These are phyloP conservation scores for Gracilaria caudata DNA, from an alignment of 23 red algal species.

Conservation along the genomic window DNA sequence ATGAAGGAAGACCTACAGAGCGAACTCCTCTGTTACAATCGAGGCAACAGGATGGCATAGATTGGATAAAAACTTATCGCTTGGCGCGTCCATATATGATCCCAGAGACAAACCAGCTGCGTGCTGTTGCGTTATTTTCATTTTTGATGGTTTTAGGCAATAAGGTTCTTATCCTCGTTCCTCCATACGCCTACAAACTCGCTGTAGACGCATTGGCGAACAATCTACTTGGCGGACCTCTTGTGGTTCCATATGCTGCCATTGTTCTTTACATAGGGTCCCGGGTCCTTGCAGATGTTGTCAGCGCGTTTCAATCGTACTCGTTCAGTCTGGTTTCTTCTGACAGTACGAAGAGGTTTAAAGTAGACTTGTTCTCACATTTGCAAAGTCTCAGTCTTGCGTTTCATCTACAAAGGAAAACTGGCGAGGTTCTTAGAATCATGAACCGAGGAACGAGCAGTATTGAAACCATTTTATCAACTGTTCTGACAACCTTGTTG, in stretches of 20 bases:
- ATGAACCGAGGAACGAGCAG: slow-evolving; percentile 82
- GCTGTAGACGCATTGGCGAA: slow-evolving; percentile 69
- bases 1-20: background rate
- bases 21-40: slow-evolving; percentile 10
- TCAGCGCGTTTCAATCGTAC: slow-evolving; percentile 36
- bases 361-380: slow-evolving; percentile 68
- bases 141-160: slow-evolving; percentile 30
- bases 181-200: slow-evolving; percentile 66
- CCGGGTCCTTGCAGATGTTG: slow-evolving; percentile 18
- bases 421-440: slow-evolving; percentile 84
- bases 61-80: slow-evolving; percentile 35
- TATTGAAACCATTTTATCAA: slow-evolving; percentile 66
- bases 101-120: slow-evolving; percentile 25
- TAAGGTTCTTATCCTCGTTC: slow-evolving; percentile 56
- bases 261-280: slow-evolving; percentile 52
- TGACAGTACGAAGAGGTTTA: slow-evolving; percentile 58
- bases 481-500: slow-evolving; percentile 79
- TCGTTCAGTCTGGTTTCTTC: slow-evolving; percentile 50
- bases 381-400: slow-evolving; percentile 78
- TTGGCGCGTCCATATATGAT: slow-evolving; percentile 42
- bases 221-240: slow-evolving; percentile 19
- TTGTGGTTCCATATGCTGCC: slow-evolving; percentile 36
- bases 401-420: slow-evolving; percentile 75
- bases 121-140: slow-evolving; percentile 39
- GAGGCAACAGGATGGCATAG: background rate